Conservation (phyloP, 202 grass and related monocot genomes). For the Miscanthus sacchariflorus region DNA sequence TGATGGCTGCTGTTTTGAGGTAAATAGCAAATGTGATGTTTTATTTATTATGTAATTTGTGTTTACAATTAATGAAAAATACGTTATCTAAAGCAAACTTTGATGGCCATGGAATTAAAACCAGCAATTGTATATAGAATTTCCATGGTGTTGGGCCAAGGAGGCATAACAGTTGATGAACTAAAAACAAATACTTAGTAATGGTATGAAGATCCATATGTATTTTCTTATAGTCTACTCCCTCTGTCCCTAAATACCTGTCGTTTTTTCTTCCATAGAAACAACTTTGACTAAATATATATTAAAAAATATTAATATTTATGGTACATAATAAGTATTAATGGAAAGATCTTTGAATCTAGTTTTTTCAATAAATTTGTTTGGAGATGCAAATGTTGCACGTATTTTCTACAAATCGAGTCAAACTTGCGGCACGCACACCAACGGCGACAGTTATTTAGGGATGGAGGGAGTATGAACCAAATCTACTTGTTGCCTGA, state of each 20-base stretch:
- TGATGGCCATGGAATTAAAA: neutral
- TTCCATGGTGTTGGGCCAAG: neutral
- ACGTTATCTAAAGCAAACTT: neutral
- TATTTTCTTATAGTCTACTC: neutral
- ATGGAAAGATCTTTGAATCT: too few relatives aligned
- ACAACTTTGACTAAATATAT: too few relatives aligned
- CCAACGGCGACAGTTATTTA: too few relatives aligned
- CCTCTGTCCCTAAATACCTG: too few relatives aligned
- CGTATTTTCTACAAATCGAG: too few relatives aligned
- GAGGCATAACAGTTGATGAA: neutral
- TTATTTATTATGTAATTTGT: neutral
- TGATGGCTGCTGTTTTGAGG: slow-evolving; percentile 4
- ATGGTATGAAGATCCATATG: neutral
- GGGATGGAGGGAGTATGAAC: neutral
- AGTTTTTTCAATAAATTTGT: too few relatives aligned
- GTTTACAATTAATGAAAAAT: neutral
- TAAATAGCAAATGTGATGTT: neutral
- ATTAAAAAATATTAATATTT: too few relatives aligned
- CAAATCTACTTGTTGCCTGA: neutral
- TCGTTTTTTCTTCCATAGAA: too few relatives aligned
- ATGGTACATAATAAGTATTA: too few relatives aligned
- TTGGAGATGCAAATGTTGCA: too few relatives aligned
- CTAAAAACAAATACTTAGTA: too few relatives aligned
- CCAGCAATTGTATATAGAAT: neutral
- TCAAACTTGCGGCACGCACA: too few relatives aligned